These are phyloP conservation scores for Fusarium temperatum DNA, from an alignment of 2,329 filamentous ascomycete species.

Conservation along the genomic window DNA sequence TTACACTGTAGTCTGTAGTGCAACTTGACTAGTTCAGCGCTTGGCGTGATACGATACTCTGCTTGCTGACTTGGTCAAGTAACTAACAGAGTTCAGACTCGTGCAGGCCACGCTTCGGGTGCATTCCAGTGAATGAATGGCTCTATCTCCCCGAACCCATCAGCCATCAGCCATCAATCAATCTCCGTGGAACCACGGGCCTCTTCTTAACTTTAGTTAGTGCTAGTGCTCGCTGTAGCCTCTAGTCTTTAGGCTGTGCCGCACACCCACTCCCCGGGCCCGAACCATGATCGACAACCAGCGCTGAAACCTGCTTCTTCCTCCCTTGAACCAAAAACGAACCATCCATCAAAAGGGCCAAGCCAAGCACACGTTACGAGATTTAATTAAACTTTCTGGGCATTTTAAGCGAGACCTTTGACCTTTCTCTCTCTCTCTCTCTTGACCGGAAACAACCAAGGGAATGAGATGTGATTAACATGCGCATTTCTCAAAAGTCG, in stretches of 20 bases:
- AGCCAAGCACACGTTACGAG: background rate
- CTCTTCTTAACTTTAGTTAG: background rate
- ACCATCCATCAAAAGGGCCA: background rate
- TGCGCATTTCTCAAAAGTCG: conserved; percentile 5
- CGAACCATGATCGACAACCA: conserved; percentile 37
- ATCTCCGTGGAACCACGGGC: conserved; percentile 15
- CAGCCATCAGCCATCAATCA: conserved; percentile 11
- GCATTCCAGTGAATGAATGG: conserved; percentile 27
- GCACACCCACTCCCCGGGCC: conserved; percentile 18
- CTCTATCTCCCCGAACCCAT: conserved; percentile 40
- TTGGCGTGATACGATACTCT: background rate
- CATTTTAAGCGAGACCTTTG: background rate
- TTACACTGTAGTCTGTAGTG: background rate
- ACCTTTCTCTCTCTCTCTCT: background rate
- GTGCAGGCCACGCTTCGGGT: conserved; percentile 18
- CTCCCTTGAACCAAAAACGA: background rate
- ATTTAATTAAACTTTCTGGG: conserved; percentile 6
- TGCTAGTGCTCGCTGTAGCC: background rate
- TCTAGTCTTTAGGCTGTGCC: conserved; percentile 1
- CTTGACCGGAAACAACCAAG: background rate
- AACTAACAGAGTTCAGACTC: background rate
- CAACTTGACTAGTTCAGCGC: conserved; percentile 1
- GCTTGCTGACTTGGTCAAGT: background rate
- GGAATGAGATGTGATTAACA: conserved; percentile 11
- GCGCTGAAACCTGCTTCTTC: conserved; percentile 7